These are phyloP conservation scores for Artemisia argyi DNA, from an alignment of 129 eudicot genomes.

Conservation along the genomic window DNA sequence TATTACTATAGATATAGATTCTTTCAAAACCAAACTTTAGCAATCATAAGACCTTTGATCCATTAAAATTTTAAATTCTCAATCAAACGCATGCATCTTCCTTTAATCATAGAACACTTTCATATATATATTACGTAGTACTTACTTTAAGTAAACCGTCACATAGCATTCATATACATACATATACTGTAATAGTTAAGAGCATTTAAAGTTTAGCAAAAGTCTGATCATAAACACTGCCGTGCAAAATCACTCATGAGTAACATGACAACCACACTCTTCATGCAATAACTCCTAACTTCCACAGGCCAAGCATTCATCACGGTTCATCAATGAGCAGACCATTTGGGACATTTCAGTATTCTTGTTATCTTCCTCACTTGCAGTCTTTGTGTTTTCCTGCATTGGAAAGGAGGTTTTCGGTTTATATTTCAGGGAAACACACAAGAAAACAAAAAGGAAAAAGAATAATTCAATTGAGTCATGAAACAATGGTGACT, in stretches of 20 bases:
- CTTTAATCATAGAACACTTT: background rate
- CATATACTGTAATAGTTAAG: background rate
- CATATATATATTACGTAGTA: constrained; percentile 11
- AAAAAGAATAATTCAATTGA: no score
- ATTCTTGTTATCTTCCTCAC: constrained; percentile 43
- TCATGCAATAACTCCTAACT: constrained; percentile 33
- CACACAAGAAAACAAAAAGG: background rate
- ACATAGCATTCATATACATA: background rate
- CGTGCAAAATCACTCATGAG: constrained; percentile 1
- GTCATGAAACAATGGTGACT: background rate
- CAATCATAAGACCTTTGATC: background rate
- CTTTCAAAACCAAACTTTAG: no score
- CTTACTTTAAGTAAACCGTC: background rate
- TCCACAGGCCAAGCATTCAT: constrained; percentile 88
- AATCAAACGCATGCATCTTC: background rate
- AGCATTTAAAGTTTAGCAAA: background rate
- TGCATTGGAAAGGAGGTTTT: constrained; percentile 26
- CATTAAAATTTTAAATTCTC: background rate
- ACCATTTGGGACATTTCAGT: constrained; percentile 73
- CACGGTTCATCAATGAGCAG: constrained; percentile 81
- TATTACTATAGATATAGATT: no score
- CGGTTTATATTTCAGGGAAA: background rate
- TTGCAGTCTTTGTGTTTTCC: constrained; percentile 42
- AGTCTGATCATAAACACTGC: background rate
- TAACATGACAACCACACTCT: background rate